These are phyloP conservation scores for Euphorbia schlechtendalii DNA, from an alignment of 441 rosid species.

Conservation along the genomic window DNA sequence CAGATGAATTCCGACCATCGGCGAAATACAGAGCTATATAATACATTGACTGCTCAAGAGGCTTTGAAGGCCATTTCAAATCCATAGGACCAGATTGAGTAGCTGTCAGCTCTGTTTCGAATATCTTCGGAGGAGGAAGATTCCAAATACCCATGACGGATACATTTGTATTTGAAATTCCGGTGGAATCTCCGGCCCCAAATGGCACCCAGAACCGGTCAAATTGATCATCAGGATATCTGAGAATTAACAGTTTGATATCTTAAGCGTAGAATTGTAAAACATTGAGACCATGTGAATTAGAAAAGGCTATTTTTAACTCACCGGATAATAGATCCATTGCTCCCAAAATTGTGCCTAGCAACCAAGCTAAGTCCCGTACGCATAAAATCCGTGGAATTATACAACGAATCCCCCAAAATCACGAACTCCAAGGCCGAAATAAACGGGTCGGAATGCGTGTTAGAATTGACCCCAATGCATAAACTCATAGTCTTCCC, in stretches of 20 bases:
- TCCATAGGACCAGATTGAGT: conserved; percentile 32
- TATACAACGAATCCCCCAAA: conserved; percentile 53
- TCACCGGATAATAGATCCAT: conserved; percentile 51
- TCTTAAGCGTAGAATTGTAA: not conserved
- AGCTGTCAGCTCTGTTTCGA: conserved; percentile 48
- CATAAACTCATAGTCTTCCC: conserved; percentile 72
- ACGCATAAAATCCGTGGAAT: conserved; percentile 51
- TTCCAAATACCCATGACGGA: conserved; percentile 85
- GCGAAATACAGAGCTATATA: conserved; percentile 83
- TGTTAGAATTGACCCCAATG: conserved; percentile 50
- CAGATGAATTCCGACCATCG: conserved; percentile 38
- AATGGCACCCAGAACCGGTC: conserved; percentile 79
- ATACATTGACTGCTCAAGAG: conserved; percentile 34
- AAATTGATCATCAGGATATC: conserved; percentile 76
- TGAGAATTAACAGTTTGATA: conserved; percentile 19
- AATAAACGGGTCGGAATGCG: conserved; percentile 80
- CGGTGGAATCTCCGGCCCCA: conserved; percentile 21
- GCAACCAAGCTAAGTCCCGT: conserved; percentile 54
- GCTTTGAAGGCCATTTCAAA: conserved; percentile 61
- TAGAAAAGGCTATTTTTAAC: not conserved
- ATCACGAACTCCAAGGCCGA: conserved; percentile 68
- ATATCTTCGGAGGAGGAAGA: conserved; percentile 64
- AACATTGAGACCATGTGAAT: too few species aligned
- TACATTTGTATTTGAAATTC: conserved; percentile 38
- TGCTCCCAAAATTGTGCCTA: conserved; percentile 70